These are phyloP conservation scores for Ambrosia trifida DNA, from an alignment of 129 eudicot genomes.

Conservation along the genomic window DNA sequence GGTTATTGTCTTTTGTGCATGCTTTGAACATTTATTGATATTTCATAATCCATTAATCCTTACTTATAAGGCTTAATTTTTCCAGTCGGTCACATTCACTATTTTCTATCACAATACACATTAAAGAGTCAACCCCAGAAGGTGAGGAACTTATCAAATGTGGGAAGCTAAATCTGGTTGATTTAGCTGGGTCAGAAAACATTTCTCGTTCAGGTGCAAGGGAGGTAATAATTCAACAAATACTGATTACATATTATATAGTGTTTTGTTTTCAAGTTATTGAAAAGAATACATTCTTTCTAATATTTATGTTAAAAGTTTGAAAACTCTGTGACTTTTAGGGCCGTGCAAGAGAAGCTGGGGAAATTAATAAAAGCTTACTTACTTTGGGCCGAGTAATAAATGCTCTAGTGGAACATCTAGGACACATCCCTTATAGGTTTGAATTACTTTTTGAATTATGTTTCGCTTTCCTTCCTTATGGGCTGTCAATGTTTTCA, in stretches of 20 bases:
- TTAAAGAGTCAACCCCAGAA: conserved; percentile 97
- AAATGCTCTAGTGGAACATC: conserved; percentile 93
- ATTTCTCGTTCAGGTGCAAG: conserved; percentile 99
- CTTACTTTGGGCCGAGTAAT: conserved; percentile 94
- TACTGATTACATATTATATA: background rate
- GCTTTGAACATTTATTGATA: background rate
- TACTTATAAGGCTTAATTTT: conserved; percentile 6
- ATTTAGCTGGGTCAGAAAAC: conserved; percentile 98
- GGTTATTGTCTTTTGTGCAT: conserved; percentile 43
- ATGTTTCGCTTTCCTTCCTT: background rate
- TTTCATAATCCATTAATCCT: background rate
- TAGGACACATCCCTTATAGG: conserved; percentile 97
- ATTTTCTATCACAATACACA: conserved; percentile 93
- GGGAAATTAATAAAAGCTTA: conserved; percentile 94
- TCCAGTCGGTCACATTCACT: conserved; percentile 96
- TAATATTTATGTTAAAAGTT: conserved; percentile 3
- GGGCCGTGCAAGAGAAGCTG: conserved; percentile 99
- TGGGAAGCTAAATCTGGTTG: conserved; percentile 93
- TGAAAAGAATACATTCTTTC: background rate
- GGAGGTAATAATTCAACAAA: conserved; percentile 55
- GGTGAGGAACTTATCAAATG: conserved; percentile 99
- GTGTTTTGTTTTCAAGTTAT: background rate
- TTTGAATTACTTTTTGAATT: conserved; percentile 21
- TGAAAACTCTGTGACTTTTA: conserved; percentile 26
- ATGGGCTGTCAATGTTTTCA: background rate